A percentile compares a stretch with the other conserved stretches of the same genome.
Conservation (phyloP, 768 basidiomycete genomes). For the Lactifluus volemus region DNA sequence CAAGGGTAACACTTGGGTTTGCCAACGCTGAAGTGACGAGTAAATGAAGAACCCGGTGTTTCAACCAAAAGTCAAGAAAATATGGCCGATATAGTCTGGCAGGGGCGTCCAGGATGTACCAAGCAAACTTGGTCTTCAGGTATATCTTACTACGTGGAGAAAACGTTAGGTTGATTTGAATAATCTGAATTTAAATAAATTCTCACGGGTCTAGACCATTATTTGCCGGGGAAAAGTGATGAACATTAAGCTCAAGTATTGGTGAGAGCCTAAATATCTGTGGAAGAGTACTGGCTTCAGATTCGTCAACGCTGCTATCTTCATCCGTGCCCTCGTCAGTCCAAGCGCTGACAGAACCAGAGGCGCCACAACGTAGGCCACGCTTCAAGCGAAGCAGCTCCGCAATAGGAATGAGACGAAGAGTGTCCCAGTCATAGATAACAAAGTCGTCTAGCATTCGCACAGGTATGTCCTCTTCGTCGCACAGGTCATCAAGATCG, state of each 20-base stretch:
- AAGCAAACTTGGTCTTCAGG: constrained; percentile 50
- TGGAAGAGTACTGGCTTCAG: background rate
- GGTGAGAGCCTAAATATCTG: constrained; percentile 33
- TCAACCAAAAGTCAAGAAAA: constrained; percentile 40
- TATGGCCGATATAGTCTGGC: constrained; percentile 36
- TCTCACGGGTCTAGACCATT: constrained; percentile 39
- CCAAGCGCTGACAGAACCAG: constrained; percentile 31
- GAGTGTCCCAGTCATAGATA: constrained; percentile 37
- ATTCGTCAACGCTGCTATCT: background rate
- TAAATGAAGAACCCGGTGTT: constrained; percentile 43
- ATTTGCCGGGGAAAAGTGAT: constrained; percentile 29
- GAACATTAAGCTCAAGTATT: constrained; percentile 41
- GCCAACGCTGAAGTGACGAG: constrained; percentile 27
- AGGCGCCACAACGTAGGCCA: constrained; percentile 28
- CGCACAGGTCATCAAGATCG: constrained; percentile 5
- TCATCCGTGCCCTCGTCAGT: constrained; percentile 24
- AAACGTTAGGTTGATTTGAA: background rate
- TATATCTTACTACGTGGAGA: constrained; percentile 45
- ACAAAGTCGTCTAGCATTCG: constrained; percentile 46
- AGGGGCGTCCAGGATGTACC: constrained; percentile 59
- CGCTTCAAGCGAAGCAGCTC: constrained; percentile 30
- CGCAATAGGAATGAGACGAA: constrained; percentile 33
- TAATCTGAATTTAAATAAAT: background rate
- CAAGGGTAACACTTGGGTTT: background rate
- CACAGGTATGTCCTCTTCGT: constrained; percentile 43